phyloP scores from a whole-genome alignment of 805 yeast genomes.

The Myxozyma geophila region DNA sequence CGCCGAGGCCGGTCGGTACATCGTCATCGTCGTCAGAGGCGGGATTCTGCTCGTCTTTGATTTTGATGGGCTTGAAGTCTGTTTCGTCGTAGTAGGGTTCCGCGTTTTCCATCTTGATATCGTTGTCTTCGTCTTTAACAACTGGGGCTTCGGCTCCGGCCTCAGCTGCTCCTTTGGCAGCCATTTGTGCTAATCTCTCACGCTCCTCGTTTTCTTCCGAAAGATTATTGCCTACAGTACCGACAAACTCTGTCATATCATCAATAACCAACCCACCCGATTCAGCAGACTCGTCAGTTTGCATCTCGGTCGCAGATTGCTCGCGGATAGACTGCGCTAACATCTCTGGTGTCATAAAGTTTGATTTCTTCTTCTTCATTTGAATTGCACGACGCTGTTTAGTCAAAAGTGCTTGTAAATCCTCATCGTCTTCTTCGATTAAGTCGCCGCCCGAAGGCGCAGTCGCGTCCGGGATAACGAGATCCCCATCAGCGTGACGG shows the following conservation, averaged over 20 bases:
- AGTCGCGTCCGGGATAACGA: constrained; percentile 41
- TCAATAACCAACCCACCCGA: constrained; percentile 47
- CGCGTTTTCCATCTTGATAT: constrained; percentile 20
- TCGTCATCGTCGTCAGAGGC: constrained; percentile 28
- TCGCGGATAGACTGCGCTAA: constrained; percentile 40
- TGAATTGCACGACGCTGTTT: constrained; percentile 44
- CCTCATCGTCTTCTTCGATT: constrained; percentile 46
- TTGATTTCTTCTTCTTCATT: constrained; percentile 34
- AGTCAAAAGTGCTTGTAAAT: constrained; percentile 45
- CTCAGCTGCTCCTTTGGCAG: constrained; percentile 10
- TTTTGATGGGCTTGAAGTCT: constrained; percentile 24
- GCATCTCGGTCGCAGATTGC: constrained; percentile 39
- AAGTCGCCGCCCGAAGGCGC: constrained; percentile 34
- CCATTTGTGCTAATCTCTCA: constrained; percentile 12
- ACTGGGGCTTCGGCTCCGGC: neutral
- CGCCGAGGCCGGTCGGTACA: constrained; percentile 23
- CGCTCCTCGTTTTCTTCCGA: constrained; percentile 24
- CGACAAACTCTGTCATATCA: constrained; percentile 49
- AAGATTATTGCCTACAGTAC: constrained; percentile 30
- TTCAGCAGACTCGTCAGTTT: constrained; percentile 23
- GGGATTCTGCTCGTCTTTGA: constrained; percentile 1
- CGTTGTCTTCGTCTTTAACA: constrained; percentile 12
- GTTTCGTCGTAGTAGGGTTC: constrained; percentile 25
- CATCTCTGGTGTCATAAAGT: constrained; percentile 38
- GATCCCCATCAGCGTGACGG: constrained; percentile 2